Evolutionary conservation across 768 basidiomycete species (phyloP).

Genomic region (Amyloporia xantha): DNA sequence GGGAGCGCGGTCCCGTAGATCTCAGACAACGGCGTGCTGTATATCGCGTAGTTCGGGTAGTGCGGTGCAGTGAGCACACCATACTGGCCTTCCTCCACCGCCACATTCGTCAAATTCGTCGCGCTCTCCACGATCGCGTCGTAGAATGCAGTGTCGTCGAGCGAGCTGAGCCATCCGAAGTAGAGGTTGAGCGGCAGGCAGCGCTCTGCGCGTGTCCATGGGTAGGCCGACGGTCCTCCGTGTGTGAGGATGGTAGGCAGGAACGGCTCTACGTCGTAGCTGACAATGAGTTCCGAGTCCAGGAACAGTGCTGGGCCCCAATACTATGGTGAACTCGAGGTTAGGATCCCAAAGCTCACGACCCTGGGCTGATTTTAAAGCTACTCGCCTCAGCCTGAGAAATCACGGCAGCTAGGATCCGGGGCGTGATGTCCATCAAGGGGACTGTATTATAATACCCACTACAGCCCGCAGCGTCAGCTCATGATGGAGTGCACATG

Average conservation of each 20-base stretch:
- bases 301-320: constrained; percentile 35
- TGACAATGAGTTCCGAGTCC: constrained; percentile 29
- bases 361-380: background rate
- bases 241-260: constrained; percentile 35
- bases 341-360: background rate
- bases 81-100: constrained; percentile 32
- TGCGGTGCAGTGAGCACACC: constrained; percentile 29
- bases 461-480: background rate
- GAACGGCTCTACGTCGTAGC: constrained; percentile 49
- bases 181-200: constrained; percentile 39
- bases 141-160: background rate
- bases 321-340: constrained; percentile 29
- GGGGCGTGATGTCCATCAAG: constrained; percentile 28
- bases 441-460: constrained; percentile 37
- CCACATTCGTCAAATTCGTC: constrained; percentile 29
- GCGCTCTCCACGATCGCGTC: background rate
- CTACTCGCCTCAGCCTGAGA: constrained; percentile 36
- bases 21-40: constrained; percentile 40
- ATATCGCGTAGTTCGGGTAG: constrained; percentile 58
- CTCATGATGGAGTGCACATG: background rate
- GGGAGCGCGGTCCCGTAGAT: constrained; percentile 48
- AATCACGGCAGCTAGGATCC: constrained; percentile 33
- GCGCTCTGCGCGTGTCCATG: constrained; percentile 30
- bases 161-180: constrained; percentile 35
- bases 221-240: constrained; percentile 37